These are phyloP conservation scores for Gracilaria vermiculophylla DNA, from an alignment of 23 red algal species.

Conservation along the genomic window DNA sequence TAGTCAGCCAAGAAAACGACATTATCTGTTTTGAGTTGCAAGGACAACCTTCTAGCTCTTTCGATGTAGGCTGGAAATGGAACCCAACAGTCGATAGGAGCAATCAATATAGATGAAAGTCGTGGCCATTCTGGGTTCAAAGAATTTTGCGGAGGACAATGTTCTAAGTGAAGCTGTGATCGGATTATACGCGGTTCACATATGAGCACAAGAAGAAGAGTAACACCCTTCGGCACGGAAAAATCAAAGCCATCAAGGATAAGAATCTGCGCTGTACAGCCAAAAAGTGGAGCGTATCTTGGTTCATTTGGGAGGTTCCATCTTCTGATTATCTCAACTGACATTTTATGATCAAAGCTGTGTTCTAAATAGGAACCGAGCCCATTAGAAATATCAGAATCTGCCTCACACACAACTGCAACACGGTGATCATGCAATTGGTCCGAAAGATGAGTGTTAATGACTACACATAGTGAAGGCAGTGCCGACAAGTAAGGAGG, in stretches of 20 bases:
- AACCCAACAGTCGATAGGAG: conserved; percentile 13
- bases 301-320: neutral
- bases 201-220: conserved; percentile 16
- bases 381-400: conserved; percentile 11
- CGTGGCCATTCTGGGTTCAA: neutral
- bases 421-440: conserved; percentile 28
- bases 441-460: conserved; percentile 2
- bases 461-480: conserved; percentile 16
- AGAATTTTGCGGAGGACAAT: no score
- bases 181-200: neutral
- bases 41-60: neutral
- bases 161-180: neutral
- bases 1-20: conserved; percentile 13
- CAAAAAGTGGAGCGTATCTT: conserved; percentile 1
- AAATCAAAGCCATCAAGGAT: conserved; percentile 47
- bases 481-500: conserved; percentile 34
- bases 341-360: conserved; percentile 19
- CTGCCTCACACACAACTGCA: conserved; percentile 27
- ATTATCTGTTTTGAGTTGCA: neutral
- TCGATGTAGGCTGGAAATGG: neutral
- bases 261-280: conserved; percentile 16
- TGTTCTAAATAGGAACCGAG: conserved; percentile 31
- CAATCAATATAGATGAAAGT: neutral
- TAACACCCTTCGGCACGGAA: neutral
- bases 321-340: conserved; percentile 19